Evolutionary conservation across 331 rosid genomes (phyloP), one percentile per base, ranked within the genome.

Genomic region (Quercus phellos): DNA sequence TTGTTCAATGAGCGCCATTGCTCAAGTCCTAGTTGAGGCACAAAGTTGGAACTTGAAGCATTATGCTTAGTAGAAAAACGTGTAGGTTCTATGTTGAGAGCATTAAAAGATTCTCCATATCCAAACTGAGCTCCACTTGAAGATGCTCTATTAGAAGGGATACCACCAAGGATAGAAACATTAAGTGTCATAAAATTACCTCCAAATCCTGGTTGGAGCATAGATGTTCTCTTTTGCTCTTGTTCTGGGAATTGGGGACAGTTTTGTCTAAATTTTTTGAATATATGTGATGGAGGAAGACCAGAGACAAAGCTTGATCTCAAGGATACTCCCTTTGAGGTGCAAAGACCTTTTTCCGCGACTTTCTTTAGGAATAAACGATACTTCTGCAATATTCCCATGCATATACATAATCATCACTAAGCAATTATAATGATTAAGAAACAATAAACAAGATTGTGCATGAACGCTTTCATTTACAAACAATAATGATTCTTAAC

Each of bases 371-470:
- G 64, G 79, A 94, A 94, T 9, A 85, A 50, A 0, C 92, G 87
- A 77, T 94, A 90, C 70, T 94, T 94, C 97, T 93, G 88, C 76
- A 78, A 58, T 29, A 18, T 5, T 70, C 30, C 73, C 4, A 1
- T 12, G 42, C 70, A 69, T 54, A 30, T 4, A 27, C 29, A 27
- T 26, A 43, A 22, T 17, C 73, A 69, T 69, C 34, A 13, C 13
- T 2, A 30, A 64, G 22, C 24, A 64, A 64, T 64, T 11, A 29
- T 64, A 32, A 64, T 11, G 32, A 11, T 24, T 59, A 26, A 59
- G 26, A 59, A 21, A 21, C 29, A 21, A 9, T 59, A 21, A 59
- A 0, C 12, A 4, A 59, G 26, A 9, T 59, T 24, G 8, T 59
- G 26, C 16, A 11, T 56, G 64, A 13, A 7, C 10, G 16, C 12